Evolutionary conservation across 208 protist species (phyloP).

Genomic region (Trypanosoma melophagium): DNA sequence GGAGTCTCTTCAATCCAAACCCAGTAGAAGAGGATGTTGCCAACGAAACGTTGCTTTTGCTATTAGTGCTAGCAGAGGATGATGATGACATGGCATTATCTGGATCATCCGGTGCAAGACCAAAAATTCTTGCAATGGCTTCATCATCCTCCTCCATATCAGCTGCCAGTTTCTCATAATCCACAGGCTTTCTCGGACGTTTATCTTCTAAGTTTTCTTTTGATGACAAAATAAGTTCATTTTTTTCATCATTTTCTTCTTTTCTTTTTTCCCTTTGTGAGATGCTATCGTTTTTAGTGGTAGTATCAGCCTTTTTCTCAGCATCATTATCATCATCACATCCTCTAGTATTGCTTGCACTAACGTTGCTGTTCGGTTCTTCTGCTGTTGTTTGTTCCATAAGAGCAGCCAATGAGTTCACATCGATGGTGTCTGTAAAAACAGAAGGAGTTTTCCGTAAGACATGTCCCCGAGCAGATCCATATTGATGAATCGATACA

Average conservation of each 20-base stretch:
- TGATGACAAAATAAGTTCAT: neutral
- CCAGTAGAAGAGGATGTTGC: conserved; percentile 5
- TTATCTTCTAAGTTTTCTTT: neutral
- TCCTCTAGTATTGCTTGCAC: neutral
- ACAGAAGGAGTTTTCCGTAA: conserved; percentile 48
- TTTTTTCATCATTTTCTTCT: neutral
- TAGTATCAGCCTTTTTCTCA: too few species aligned
- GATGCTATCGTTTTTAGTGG: conserved; percentile 9
- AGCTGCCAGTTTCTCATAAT: conserved; percentile 65
- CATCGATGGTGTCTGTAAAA: conserved; percentile 17
- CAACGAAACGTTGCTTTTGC: neutral
- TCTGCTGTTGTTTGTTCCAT: conserved; percentile 22
- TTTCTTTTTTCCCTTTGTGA: neutral
- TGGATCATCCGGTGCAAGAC: conserved; percentile 22
- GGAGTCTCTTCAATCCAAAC: conserved; percentile 9
- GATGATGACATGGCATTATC: conserved; percentile 2
- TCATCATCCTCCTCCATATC: conserved; percentile 49
- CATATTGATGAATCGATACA: conserved; percentile 93
- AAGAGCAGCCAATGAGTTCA: conserved; percentile 22
- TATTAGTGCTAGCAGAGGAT: conserved; percentile 24
- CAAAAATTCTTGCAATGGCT: conserved; percentile 54
- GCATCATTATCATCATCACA: conserved; percentile 27
- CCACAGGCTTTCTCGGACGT: conserved; percentile 40
- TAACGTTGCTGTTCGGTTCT: neutral
- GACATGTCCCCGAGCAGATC: conserved; percentile 59